Evolutionary conservation across 345 rosid genomes (phyloP).

Genomic region (Gossypium ekmanianum): DNA sequence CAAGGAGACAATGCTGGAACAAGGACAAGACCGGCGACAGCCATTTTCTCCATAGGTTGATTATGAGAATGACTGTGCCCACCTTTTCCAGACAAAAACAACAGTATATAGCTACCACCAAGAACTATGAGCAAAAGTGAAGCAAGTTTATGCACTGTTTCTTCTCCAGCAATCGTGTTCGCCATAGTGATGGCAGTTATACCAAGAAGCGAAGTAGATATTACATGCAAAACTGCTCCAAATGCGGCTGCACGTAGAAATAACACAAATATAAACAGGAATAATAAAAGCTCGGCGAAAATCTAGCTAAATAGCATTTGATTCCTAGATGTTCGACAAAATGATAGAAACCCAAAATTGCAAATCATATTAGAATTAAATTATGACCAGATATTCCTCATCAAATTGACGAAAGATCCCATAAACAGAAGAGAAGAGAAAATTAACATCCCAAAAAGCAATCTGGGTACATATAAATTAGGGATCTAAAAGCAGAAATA

Average conservation of each 20-base stretch:
- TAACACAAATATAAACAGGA: conserved; percentile 11
- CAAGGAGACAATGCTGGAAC: conserved; percentile 99
- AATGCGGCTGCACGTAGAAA: conserved; percentile 66
- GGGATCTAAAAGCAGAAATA: neutral
- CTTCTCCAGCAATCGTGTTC: conserved; percentile 98
- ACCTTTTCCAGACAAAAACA: conserved; percentile 88
- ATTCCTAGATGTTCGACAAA: neutral
- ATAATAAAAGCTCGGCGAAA: neutral
- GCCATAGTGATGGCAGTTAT: conserved; percentile 94
- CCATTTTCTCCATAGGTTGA: conserved; percentile 99
- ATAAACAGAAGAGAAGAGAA: neutral
- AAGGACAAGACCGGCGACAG: conserved; percentile 94
- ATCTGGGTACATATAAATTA: neutral
- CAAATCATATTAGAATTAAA: neutral
- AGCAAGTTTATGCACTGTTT: conserved; percentile 96
- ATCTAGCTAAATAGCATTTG: neutral
- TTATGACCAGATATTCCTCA: neutral
- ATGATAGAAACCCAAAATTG: neutral
- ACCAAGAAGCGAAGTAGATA: conserved; percentile 94
- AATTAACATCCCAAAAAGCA: neutral
- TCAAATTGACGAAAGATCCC: neutral
- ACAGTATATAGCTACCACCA: conserved; percentile 84
- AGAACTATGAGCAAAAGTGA: conserved; percentile 89
- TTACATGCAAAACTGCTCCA: conserved; percentile 93
- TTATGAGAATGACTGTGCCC: conserved; percentile 93